Conservation (phyloP, 768 basidiomycete species). For the Cystoderma amianthinum region DNA sequence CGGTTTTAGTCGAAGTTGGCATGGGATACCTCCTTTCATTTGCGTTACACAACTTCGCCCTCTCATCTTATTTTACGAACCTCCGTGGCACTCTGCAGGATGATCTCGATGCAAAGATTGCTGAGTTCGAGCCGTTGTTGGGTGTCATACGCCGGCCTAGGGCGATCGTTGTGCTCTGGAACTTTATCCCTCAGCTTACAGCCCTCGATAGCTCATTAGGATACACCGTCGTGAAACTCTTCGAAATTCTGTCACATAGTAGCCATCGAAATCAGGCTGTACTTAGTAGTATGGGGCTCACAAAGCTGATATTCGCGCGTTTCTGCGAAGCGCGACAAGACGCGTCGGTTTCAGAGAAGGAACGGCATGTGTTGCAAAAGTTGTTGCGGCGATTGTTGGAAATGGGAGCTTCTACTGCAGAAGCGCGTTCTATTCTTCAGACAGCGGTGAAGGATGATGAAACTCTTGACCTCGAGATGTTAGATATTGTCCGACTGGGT, state of each 20-base stretch:
- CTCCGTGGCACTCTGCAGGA: conserved; percentile 26
- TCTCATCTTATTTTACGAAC: conserved; percentile 46
- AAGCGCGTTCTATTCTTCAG: conserved; percentile 61
- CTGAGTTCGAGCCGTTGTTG: conserved; percentile 34
- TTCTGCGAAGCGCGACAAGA: conserved; percentile 24
- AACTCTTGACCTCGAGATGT: conserved; percentile 51
- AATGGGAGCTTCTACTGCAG: conserved; percentile 61
- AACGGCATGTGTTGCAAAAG: conserved; percentile 52
- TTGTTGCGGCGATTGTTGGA: conserved; percentile 65
- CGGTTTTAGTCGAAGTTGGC: conserved; percentile 41
- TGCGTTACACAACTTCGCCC: conserved; percentile 56
- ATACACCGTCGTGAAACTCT: conserved; percentile 47
- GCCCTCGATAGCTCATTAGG: conserved; percentile 34
- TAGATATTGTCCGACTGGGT: conserved; percentile 64
- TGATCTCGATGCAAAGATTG: conserved; percentile 33
- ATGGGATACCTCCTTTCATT: conserved; percentile 67
- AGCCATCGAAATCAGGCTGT: conserved; percentile 69
- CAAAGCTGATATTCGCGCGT: conserved; percentile 42
- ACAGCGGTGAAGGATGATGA: conserved; percentile 40
- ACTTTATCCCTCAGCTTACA: conserved; percentile 28
- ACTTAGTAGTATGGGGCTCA: conserved; percentile 52
- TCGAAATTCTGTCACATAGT: conserved; percentile 53
- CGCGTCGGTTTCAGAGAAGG: conserved; percentile 27
- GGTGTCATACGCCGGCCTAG: conserved; percentile 51
- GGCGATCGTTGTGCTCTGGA: conserved; percentile 56